Base-by-base conservation (phyloP, 2,329 filamentous ascomycete genomes). In the Epichloe gansuensis region DNA sequence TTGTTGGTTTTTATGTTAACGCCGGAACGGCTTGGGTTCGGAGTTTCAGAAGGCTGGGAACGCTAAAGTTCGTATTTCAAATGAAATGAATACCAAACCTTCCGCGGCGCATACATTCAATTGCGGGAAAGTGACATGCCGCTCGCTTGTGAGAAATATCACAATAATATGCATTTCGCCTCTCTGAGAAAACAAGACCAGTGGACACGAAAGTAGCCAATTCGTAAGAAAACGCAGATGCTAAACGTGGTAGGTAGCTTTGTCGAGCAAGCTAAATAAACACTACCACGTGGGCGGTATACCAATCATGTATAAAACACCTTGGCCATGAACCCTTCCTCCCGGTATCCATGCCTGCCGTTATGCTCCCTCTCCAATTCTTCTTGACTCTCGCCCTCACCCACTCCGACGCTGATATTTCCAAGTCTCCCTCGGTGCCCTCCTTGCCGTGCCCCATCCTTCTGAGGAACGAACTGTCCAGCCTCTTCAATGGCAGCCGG, bases 11-110 rank as follows among this genome's bases (percentile, higher is more conserved):
- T 50, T 54, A 38, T 42, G 15, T 49, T 48, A 49, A 39, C 34
- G 25, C 31, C 50, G 51, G 48, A 48, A 57, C 13, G 57, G 56
- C 55, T 66, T 67, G 66, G 66, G 61, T 69, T 63, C 62, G 67
- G 68, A 69, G 67, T 70, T 69, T 61, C 67, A 69, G 67, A 69
- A 69, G 67, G 69, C 68, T 62, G 58, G 63, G 63, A 63, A 67
- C 60, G 61, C 49, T 62, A 58, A 61, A 59, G 66, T 65, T 60
- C 58, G 62, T 62, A 61, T 57, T 61, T 59, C 61, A 61, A 65
- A 62, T 63, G 59, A 61, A 58, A 67, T 65, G 64, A 69, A 70
- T 69, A 62, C 65, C 66, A 65, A 62, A 61, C 64, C 61, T 43
- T 52, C 49, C 49, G 52, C 13, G 48, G 45, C 41, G 42, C 45